Base-by-base conservation (phyloP, 257 asterid genomes). In the Solanum gandarillasii region DNA sequence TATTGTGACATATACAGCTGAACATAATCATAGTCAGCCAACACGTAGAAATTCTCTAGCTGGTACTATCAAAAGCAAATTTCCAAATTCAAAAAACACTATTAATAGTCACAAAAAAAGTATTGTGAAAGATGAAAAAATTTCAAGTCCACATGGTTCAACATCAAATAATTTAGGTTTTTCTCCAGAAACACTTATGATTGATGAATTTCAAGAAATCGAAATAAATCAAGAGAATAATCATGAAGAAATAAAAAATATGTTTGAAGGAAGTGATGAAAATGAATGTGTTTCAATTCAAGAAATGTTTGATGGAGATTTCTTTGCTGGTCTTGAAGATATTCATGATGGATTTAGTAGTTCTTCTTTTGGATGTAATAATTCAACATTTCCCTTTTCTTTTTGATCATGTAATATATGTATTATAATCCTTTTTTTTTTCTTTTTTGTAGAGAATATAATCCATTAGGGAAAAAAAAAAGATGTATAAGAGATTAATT, bases 11-110 rank as follows among this genome's bases (percentile, higher is more conserved):
- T 97, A 95, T 93, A 92, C 96, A 5, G 98, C 94, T 16, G 99
- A 97, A 86, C 99, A 97, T 90, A 91, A 92, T 94, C 99, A 97
- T 78, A 93, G 96, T 96, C 93, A 93, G 88, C 99, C 99, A 5
- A 95, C 98, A 4, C 87, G 95, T 9, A 87, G 95, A 73, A 97
- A 95, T 32, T 96, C 99, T 21, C 90, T 97, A 11, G 98, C 99
- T 16, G 99, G 99, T 3, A 97, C 99, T 2, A 91, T 92, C 9
- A 87, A 98, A 74, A 94, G 93, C 75, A 95, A 95, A 84, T 95
- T 95, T 88, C 95, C 94, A 29, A 74, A 93, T 23, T 81, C 91
- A 0, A 91, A 91, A 71, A 83, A 14, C 79, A 83, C 88, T 3
- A 67, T 55, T 9, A 75, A 65, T 6, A 35, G 34, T 31, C 72